Evolutionary conservation across 164 flowering plant species (phyloP).

Genomic region (Dillenia suffruticosa): DNA sequence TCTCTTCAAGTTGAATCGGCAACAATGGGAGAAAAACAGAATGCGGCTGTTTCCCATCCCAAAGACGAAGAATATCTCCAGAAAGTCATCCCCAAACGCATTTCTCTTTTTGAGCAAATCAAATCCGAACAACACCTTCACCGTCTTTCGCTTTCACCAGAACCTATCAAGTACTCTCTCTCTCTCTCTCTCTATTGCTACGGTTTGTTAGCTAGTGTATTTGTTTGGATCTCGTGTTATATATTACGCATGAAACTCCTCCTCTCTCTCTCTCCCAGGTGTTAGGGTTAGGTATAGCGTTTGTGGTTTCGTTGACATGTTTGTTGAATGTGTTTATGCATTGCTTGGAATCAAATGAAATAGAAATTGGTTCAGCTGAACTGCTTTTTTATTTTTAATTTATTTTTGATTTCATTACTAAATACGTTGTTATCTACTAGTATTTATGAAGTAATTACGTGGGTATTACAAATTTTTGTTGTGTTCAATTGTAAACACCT

Average conservation of each 20-base stretch:
- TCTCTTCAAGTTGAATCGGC: conserved; percentile 2
- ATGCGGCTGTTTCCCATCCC: conserved; percentile 8
- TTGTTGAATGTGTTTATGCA: too few relatives aligned
- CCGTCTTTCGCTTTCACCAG: conserved; percentile 41
- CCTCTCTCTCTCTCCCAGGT: neutral
- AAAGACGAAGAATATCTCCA: conserved; percentile 60
- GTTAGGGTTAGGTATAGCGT: too few relatives aligned
- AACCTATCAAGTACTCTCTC: conserved; percentile 54
- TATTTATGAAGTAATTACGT: too few relatives aligned
- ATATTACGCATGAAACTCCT: neutral
- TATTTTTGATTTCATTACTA: too few relatives aligned
- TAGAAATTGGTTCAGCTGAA: too few relatives aligned
- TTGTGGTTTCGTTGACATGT: too few relatives aligned
- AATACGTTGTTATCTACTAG: too few relatives aligned
- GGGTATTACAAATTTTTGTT: too few relatives aligned
- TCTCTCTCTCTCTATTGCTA: neutral
- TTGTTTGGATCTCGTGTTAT: neutral
- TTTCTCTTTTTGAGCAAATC: conserved; percentile 53
- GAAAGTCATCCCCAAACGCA: conserved; percentile 55
- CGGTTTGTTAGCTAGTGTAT: neutral
- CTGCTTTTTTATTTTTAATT: too few relatives aligned
- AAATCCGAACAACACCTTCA: conserved; percentile 38
- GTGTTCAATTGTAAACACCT: too few relatives aligned
- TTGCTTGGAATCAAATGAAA: too few relatives aligned
- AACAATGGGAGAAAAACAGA: conserved; percentile 17